Evolutionary conservation across 78 protist genomes (phyloP), one percentile per base, ranked within the genome.

Genomic region (Parvularia atlantis): DNA sequence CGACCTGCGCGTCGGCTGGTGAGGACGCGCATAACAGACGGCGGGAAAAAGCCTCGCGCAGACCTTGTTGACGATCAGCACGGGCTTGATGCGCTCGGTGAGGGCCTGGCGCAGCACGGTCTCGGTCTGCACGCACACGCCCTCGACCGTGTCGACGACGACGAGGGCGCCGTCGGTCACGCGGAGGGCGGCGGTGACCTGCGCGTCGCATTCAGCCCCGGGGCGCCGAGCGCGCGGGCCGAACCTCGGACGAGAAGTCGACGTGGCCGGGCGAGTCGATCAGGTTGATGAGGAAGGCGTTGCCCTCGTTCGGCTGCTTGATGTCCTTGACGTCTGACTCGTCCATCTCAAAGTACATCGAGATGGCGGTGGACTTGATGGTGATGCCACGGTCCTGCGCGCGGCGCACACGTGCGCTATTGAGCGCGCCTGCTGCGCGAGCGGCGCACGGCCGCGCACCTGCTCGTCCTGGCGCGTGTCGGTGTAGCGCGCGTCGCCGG

Each of bases 131-230:
- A 95, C 99, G 78, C 98, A 95, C 66, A 95, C 99, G 64, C 99
- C 99, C 44, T 92, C 95, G 68, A 95, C 92, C 81, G 92, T 88
- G 78, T 98, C 99, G 56, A 98, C 97, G 66, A 98, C 99, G 73
- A 95, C 97, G n/a, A 95, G 84, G 50, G 98, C 99, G 65, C 99
- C 99, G 80, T 97, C 99, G 50, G 98, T 94, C 41, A 97, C 97
- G 81, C 99, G 97, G 59, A 97, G 98, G 50, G 99, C 98, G 28
- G 99, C 97, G 52, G 99, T 93, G 37, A 97, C 98, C n/a, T n/a
- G n/a, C n/a, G n/a, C n/a, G n/a, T n/a, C n/a, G n/a, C n/a, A n/a
- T n/a, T n/a, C n/a, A n/a, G n/a, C n/a, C n/a, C n/a, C n/a, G n/a
- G n/a, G n/a, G n/a, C n/a, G n/a, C n/a, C n/a, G n/a, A n/a, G n/a